These are phyloP conservation scores for Blastobotrys parvus DNA, from an alignment of 805 yeast species.

Conservation along the genomic window DNA sequence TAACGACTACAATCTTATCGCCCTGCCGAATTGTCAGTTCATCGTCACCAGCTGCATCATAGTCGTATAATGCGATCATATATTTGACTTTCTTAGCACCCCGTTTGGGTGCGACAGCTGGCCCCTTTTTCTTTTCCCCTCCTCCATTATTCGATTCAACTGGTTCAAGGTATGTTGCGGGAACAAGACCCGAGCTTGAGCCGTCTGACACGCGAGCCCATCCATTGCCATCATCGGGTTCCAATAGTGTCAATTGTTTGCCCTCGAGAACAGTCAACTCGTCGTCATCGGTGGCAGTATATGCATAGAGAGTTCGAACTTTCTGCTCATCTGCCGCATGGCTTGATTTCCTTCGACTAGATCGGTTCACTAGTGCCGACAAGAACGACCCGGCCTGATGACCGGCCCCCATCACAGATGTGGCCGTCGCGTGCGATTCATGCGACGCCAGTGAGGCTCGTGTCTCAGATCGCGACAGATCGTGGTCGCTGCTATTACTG, in stretches of 20 bases:
- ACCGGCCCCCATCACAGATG: background rate
- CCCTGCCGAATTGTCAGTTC: constrained; percentile 69
- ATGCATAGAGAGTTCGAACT: constrained; percentile 54
- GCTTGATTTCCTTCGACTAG: constrained; percentile 2
- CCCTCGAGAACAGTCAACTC: constrained; percentile 59
- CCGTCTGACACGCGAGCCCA: constrained; percentile 64
- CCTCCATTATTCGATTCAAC: background rate
- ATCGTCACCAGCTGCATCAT: constrained; percentile 68
- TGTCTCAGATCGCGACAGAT: constrained; percentile 2
- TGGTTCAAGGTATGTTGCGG: constrained; percentile 65
- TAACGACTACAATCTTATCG: constrained; percentile 58
- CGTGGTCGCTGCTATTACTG: constrained; percentile 8
- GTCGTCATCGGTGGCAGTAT: constrained; percentile 63
- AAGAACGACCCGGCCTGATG: constrained; percentile 6
- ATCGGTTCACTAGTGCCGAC: constrained; percentile 13
- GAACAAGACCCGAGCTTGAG: constrained; percentile 67
- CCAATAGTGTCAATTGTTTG: constrained; percentile 49
- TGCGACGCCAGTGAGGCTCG: constrained; percentile 3
- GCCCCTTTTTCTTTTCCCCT: constrained; percentile 47
- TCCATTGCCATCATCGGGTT: constrained; percentile 81
- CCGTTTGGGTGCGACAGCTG: constrained; percentile 71
- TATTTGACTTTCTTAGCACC: constrained; percentile 57
- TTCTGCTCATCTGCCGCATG: constrained; percentile 9
- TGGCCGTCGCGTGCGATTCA: background rate
- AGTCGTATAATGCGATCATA: constrained; percentile 61